Evolutionary conservation across 768 basidiomycete species (phyloP), one percentile per base, ranked within the genome.

Genomic region (Termitomyces eurrhizus): DNA sequence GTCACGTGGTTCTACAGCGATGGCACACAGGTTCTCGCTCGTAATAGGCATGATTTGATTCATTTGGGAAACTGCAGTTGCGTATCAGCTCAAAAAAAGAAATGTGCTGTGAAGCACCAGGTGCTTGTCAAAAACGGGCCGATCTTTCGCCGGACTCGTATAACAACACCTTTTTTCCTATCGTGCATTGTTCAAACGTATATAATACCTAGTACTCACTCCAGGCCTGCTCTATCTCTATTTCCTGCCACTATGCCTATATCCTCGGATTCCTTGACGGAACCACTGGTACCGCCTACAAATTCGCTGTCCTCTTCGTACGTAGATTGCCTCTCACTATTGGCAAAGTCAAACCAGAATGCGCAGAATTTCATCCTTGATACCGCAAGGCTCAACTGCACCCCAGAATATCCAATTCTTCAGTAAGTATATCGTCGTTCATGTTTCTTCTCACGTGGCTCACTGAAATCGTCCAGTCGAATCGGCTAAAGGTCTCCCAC

Each of bases 401-500:
- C 3, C 13, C 6, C 42, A 56, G 12, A 66, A 66, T 37, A 58
- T 66, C 41, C 65, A 66, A 57, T 66, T 66, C 21, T 64, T 60
- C 57, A 61, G 65, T 62, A 24, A 42, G 61, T 55, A 29, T 18
- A 24, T 24, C 26, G 44, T 46, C 13, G 14, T 49, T 50, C 41
- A 29, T 58, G 18, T 29, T 21, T 24, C 21, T 14, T 21, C 8
- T 14, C 32, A 14, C 48, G 26, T 12, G 37, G 42, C 48, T 41
- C 29, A 60, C n/a, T 41, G 44, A 5, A 24, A 7, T 7, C 7
- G 3, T 36, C 14, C 12, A 66, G 65, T 66, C 13, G 18, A 33
- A 12, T 49, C 55, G 4, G 61, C 62, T 9, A 9, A 58, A 21
- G 61, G 59, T 42, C 52, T 66, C 12, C 51, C 59, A 39, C 49